Percentiles rank a stretch among this genome's conserved stretches.
Conservation (phyloP, 1,284 basidiomycete genomes). For the Macrocybe sp. region DNA sequence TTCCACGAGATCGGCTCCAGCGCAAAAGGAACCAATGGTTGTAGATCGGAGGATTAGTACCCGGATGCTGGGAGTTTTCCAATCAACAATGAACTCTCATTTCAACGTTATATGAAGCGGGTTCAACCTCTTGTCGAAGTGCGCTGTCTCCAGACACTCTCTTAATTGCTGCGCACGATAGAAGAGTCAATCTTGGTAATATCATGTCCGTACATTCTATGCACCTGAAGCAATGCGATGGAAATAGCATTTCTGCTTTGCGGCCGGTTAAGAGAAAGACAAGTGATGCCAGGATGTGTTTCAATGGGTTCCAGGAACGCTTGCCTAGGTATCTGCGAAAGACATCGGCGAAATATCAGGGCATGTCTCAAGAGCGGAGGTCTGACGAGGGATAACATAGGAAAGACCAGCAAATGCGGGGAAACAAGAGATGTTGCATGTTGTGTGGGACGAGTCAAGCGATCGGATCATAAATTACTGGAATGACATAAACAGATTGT, state of each 20-base stretch:
- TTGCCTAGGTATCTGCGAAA: slow-evolving; percentile 26
- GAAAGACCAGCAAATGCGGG: no score
- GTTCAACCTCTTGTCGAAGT: slow-evolving; percentile 62
- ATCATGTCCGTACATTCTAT: slow-evolving; percentile 6
- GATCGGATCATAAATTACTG: background rate
- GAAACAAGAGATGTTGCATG: no score
- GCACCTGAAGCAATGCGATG: slow-evolving; percentile 63
- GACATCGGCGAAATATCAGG: slow-evolving; percentile 5
- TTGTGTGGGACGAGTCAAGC: background rate
- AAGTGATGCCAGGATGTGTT: slow-evolving; percentile 53
- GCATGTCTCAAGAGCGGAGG: background rate
- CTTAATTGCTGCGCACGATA: slow-evolving; percentile 55
- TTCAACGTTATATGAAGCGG: background rate
- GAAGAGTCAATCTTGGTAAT: slow-evolving; percentile 6
- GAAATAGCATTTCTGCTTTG: slow-evolving; percentile 90
- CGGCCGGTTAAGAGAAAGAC: slow-evolving; percentile 74
- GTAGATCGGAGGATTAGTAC: slow-evolving; percentile 78
- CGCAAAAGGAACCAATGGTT: slow-evolving; percentile 78
- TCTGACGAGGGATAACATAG: background rate
- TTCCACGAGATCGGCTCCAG: slow-evolving; percentile 89
- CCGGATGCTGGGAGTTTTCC: slow-evolving; percentile 47
- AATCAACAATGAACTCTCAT: slow-evolving; percentile 2
- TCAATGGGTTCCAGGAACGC: slow-evolving; percentile 52
- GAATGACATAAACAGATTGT: background rate
- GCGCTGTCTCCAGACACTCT: slow-evolving; percentile 63